Conservation (phyloP, 495 filamentous ascomycete species). For the Tuber indicum region DNA sequence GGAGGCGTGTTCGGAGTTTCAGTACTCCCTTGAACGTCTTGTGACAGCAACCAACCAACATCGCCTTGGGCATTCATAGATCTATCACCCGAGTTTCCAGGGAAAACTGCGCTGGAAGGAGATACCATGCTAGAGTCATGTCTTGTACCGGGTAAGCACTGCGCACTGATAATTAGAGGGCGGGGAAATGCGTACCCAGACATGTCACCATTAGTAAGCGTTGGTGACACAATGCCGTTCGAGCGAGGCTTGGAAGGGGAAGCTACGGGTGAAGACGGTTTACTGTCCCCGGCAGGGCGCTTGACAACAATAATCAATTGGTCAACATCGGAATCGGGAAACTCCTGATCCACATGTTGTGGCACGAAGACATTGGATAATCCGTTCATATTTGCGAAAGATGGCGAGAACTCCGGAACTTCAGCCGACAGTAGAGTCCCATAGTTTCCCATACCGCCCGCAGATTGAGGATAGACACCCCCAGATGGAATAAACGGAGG, state of each 20-base stretch:
- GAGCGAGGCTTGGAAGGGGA: constrained; percentile 23
- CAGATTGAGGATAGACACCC: constrained; percentile 14
- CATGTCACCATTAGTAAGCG: constrained; percentile 22
- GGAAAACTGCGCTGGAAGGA: background rate
- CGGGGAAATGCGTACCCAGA: constrained; percentile 22
- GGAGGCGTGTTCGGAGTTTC: background rate
- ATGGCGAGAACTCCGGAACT: constrained; percentile 70
- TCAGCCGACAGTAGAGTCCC: constrained; percentile 63
- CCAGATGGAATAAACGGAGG: constrained; percentile 27
- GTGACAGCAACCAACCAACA: constrained; percentile 32
- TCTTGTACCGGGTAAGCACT: background rate
- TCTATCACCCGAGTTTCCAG: background rate
- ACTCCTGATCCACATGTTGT: constrained; percentile 23
- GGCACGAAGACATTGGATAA: constrained; percentile 8
- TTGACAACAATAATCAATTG: constrained; percentile 38
- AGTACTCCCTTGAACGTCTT: constrained; percentile 13
- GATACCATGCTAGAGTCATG: constrained; percentile 18
- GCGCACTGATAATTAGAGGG: background rate
- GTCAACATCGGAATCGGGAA: constrained; percentile 32
- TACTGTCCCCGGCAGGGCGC: constrained; percentile 23
- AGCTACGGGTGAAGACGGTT: constrained; percentile 19
- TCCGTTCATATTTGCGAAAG: constrained; percentile 34
- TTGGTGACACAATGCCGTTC: constrained; percentile 12
- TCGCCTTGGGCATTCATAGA: constrained; percentile 11
- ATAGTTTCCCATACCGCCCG: constrained; percentile 11